Conservation (phyloP, 331 rosid genomes). For the Malus hybrid region DNA sequence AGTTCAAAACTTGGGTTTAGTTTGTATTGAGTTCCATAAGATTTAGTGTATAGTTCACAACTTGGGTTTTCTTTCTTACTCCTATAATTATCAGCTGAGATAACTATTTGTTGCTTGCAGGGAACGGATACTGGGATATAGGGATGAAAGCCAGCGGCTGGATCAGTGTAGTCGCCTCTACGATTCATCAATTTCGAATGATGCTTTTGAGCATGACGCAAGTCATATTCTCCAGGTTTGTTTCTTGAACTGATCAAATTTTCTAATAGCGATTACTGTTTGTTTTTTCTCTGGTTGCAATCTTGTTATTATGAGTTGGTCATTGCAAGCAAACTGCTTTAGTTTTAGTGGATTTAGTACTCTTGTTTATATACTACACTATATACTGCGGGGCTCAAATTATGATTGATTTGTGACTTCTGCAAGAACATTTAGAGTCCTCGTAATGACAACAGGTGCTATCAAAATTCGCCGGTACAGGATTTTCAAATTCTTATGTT, state of each 20-base stretch:
- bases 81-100: neutral
- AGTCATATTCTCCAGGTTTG: slow-evolving; percentile 84
- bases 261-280: neutral
- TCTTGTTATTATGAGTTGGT: neutral
- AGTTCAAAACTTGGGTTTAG: neutral
- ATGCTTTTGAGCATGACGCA: slow-evolving; percentile 84
- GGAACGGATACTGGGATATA: slow-evolving; percentile 74
- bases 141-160: slow-evolving; percentile 87
- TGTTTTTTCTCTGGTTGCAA: neutral
- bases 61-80: neutral
- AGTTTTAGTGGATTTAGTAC: slow-evolving; percentile 1
- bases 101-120: slow-evolving; percentile 31
- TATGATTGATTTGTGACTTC: too few relatives aligned
- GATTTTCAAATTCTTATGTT: slow-evolving; percentile 10
- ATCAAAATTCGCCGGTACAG: too few relatives aligned
- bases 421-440: too few relatives aligned
- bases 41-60: neutral
- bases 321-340: neutral
- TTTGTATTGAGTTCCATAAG: neutral
- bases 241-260: slow-evolving; percentile 1
- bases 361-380: neutral
- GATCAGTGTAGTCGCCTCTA: slow-evolving; percentile 95
- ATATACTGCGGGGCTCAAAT: neutral
- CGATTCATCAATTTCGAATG: slow-evolving; percentile 68
- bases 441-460: too few relatives aligned